A percentile compares a stretch with the other conserved stretches of the same genome.
Evolutionary conservation across 2,329 filamentous ascomycete genomes (phyloP).

Genomic region (Colletotrichum ledebouriae): DNA sequence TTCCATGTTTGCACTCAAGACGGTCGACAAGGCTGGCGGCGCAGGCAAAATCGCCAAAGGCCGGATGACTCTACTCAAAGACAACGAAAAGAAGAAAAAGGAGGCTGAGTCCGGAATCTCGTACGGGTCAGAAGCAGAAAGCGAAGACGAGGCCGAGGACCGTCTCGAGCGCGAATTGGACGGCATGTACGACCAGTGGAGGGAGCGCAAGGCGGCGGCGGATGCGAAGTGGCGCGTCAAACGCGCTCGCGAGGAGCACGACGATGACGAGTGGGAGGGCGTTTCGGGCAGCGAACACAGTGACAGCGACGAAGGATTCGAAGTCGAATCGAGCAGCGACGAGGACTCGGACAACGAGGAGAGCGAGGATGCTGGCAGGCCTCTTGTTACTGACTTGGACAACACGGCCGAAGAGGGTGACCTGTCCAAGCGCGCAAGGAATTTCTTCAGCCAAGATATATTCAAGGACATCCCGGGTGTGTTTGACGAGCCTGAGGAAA

Average conservation of each 20-base stretch:
- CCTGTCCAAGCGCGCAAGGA: slow-evolving; percentile 86
- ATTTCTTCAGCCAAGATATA: slow-evolving; percentile 95
- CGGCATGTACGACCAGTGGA: slow-evolving; percentile 87
- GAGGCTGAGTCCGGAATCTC: slow-evolving; percentile 70
- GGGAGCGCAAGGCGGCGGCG: slow-evolving; percentile 80
- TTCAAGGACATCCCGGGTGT: slow-evolving; percentile 85
- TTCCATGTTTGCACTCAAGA: slow-evolving; percentile 87
- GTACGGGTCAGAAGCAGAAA: slow-evolving; percentile 63
- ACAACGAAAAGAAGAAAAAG: slow-evolving; percentile 69
- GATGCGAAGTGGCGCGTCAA: slow-evolving; percentile 94
- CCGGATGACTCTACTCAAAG: slow-evolving; percentile 79
- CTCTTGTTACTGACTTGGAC: slow-evolving; percentile 56
- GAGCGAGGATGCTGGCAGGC: slow-evolving; percentile 43
- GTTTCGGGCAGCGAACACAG: slow-evolving; percentile 79
- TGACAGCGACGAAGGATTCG: slow-evolving; percentile 66
- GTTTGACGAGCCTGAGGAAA: slow-evolving; percentile 62
- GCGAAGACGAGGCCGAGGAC: slow-evolving; percentile 80
- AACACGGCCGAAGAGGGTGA: slow-evolving; percentile 63
- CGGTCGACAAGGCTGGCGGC: slow-evolving; percentile 81
- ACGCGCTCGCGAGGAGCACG: slow-evolving; percentile 83
- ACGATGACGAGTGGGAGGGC: slow-evolving; percentile 93
- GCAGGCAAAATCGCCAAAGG: slow-evolving; percentile 79
- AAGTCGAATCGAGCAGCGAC: slow-evolving; percentile 68
- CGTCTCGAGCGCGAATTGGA: slow-evolving; percentile 88
- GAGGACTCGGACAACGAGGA: slow-evolving; percentile 53